Conservation (phyloP, 129 eudicot genomes). For the Flaveria trinervia region DNA sequence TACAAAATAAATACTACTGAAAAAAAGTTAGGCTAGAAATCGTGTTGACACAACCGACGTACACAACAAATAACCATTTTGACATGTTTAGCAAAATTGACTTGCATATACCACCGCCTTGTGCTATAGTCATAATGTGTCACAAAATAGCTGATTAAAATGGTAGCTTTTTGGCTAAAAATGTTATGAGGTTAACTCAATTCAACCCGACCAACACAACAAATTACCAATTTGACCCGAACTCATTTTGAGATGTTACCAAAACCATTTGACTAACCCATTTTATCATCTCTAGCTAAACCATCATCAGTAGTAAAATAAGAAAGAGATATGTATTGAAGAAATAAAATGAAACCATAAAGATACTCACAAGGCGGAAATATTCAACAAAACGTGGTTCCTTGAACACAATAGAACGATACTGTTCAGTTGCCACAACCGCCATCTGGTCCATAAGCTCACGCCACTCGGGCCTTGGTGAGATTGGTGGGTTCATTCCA, state of each 20-base stretch:
- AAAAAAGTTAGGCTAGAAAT: background rate
- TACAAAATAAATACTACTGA: background rate
- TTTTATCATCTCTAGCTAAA: background rate
- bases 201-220: background rate
- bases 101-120: background rate
- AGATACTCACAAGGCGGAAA: constrained; percentile 87
- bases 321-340: background rate
- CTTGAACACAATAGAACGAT: constrained; percentile 65
- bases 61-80: background rate
- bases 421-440: constrained; percentile 77
- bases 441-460: constrained; percentile 85
- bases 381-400: constrained; percentile 99
- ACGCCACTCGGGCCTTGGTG: constrained; percentile 98
- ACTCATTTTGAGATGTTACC: background rate
- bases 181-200: background rate
- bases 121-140: background rate
- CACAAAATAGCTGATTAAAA: background rate
- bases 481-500: constrained; percentile 90
- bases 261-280: background rate
- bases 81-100: background rate
- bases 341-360: background rate
- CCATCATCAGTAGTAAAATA: background rate
- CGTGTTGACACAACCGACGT: background rate
- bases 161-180: background rate
- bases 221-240: background rate